These are phyloP conservation scores for Paraconiothyrium sp. DNA, from an alignment of 2,329 filamentous ascomycete genomes.

Conservation along the genomic window DNA sequence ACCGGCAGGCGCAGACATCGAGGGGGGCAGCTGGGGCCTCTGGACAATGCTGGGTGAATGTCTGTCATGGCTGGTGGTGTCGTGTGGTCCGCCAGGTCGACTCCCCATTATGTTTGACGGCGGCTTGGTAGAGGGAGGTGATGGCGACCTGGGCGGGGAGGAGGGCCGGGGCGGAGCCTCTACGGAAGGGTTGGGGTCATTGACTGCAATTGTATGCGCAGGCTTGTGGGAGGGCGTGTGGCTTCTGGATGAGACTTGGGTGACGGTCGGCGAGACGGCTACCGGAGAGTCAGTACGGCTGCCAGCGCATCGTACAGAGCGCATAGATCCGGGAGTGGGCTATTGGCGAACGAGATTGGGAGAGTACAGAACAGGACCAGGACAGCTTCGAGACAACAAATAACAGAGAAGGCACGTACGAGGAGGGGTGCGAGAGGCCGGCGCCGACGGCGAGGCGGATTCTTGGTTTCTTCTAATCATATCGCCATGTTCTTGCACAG, in stretches of 20 bases:
- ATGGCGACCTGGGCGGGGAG: conserved; percentile 63
- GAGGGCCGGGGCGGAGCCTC: conserved; percentile 63
- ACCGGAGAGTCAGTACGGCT: conserved; percentile 33
- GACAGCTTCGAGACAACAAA: conserved; percentile 17
- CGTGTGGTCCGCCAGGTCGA: conserved; percentile 45
- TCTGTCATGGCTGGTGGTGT: conserved; percentile 33
- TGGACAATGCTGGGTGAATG: conserved; percentile 23
- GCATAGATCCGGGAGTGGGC: conserved; percentile 40
- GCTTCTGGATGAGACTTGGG: conserved; percentile 62
- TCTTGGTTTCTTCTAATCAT: conserved; percentile 49
- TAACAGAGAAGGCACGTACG: conserved; percentile 61
- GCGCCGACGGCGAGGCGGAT: conserved; percentile 67
- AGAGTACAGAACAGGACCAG: neutral
- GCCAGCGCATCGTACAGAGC: conserved; percentile 49
- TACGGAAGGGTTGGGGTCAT: conserved; percentile 61
- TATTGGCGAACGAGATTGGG: conserved; percentile 34
- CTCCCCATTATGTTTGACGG: conserved; percentile 48
- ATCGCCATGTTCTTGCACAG: conserved; percentile 34
- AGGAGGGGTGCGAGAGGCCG: conserved; percentile 61
- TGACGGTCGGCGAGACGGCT: conserved; percentile 64
- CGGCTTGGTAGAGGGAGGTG: conserved; percentile 38
- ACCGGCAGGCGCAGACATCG: conserved; percentile 57
- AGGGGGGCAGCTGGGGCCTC: conserved; percentile 51
- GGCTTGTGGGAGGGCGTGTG: conserved; percentile 60
- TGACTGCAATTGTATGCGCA: conserved; percentile 54